These are phyloP conservation scores for Pleomassaria siparia DNA, from an alignment of 2,329 filamentous ascomycete species.

Conservation along the genomic window DNA sequence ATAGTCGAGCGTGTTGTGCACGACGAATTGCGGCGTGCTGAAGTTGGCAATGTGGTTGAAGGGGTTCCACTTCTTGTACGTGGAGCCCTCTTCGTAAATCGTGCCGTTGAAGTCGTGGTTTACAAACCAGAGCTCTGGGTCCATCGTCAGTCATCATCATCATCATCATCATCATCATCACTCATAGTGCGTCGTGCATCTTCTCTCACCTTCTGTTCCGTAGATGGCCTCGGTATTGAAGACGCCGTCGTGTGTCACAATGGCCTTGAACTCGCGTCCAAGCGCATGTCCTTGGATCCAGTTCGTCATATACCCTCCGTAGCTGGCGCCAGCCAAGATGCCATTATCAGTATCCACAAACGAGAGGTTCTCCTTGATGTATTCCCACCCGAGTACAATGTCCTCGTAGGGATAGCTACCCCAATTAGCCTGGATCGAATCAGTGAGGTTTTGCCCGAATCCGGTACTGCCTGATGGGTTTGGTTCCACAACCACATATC, in stretches of 20 bases:
- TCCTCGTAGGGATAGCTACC: constrained; percentile 85
- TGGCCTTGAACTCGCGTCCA: constrained; percentile 80
- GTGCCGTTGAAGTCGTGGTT: constrained; percentile 47
- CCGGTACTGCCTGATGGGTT: constrained; percentile 87
- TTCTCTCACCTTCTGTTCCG: constrained; percentile 40
- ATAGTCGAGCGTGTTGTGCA: constrained; percentile 91
- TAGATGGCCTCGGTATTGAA: constrained; percentile 60
- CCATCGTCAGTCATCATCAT: not conserved
- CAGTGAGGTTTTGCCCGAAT: constrained; percentile 74
- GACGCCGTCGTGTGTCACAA: constrained; percentile 86
- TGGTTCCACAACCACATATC: constrained; percentile 78
- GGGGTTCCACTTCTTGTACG: constrained; percentile 61
- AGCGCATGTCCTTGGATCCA: constrained; percentile 89
- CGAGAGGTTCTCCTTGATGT: constrained; percentile 64
- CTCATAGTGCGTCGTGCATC: not conserved
- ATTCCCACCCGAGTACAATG: constrained; percentile 75
- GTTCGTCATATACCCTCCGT: constrained; percentile 55
- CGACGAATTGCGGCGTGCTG: constrained; percentile 83
- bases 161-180: too few species aligned
- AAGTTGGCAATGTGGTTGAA: constrained; percentile 64
- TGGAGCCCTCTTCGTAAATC: constrained; percentile 38
- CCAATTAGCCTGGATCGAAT: constrained; percentile 79
- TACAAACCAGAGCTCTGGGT: constrained; percentile 53
- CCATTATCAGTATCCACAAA: constrained; percentile 71
- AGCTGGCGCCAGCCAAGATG: constrained; percentile 68